These are phyloP conservation scores for Arthrobotrys megalospora DNA, from an alignment of 2,329 filamentous ascomycete species.

Conservation along the genomic window DNA sequence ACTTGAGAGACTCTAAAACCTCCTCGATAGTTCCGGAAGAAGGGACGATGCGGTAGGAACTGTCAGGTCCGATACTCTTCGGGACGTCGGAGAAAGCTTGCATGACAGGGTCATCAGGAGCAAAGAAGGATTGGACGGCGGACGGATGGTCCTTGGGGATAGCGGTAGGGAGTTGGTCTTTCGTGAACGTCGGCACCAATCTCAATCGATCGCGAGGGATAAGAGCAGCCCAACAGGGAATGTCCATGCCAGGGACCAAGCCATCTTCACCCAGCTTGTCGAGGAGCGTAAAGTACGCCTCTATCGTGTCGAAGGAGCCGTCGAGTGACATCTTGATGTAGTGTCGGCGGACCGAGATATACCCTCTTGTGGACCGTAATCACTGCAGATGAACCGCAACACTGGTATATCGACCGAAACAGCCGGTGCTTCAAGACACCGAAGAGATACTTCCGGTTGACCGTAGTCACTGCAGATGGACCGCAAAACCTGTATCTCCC, in stretches of 20 bases:
- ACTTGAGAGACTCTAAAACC: background rate
- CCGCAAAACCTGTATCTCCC: no score
- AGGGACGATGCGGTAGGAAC: background rate
- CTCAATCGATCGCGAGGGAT: background rate
- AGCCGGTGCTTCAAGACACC: no score
- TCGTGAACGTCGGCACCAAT: background rate
- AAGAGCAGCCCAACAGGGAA: background rate
- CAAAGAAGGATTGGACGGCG: background rate
- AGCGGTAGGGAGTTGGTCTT: background rate
- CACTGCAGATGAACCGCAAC: conserved; percentile 2
- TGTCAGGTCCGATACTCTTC: background rate
- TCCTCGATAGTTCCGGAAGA: background rate
- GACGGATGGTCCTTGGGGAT: background rate
- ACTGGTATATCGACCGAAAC: background rate
- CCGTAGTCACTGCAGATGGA: conserved; percentile 4
- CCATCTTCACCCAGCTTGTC: background rate
- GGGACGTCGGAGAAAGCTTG: background rate
- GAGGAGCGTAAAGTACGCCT: background rate
- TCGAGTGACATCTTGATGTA: background rate
- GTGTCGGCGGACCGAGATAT: background rate
- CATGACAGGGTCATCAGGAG: background rate
- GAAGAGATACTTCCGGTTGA: background rate
- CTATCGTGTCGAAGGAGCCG: background rate
- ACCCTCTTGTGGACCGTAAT: background rate
- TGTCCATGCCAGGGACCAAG: background rate